Percentiles rank a stretch among this genome's conserved stretches.
phyloP scores from a whole-genome alignment of 2,329 filamentous ascomycete species.

The Pseudocercospora eumusae region DNA sequence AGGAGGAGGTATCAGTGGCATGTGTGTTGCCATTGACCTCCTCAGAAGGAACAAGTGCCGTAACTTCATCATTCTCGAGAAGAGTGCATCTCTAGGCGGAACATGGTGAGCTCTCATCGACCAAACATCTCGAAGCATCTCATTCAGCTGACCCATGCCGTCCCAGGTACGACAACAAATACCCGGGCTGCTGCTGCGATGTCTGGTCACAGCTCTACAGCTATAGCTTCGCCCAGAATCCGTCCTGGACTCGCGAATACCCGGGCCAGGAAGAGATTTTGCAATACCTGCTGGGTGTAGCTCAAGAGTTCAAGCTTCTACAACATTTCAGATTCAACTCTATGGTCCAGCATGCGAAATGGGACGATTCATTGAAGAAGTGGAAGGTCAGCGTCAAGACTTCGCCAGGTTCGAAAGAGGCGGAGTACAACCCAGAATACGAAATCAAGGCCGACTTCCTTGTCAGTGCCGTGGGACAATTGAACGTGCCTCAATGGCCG shows the following conservation, averaged over 20 bases:
- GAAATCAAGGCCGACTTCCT: conserved; percentile 59
- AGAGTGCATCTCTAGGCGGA: conserved; percentile 55
- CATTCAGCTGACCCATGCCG: not conserved
- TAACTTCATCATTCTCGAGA: conserved; percentile 61
- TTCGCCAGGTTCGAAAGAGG: conserved; percentile 54
- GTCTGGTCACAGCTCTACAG: conserved; percentile 60
- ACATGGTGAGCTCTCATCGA: conserved; percentile 46
- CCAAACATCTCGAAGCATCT: not conserved
- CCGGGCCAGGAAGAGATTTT: conserved; percentile 63
- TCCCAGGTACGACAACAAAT: conserved; percentile 53
- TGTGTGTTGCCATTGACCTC: conserved; percentile 60
- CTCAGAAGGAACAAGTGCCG: conserved; percentile 54
- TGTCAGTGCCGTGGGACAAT: conserved; percentile 61
- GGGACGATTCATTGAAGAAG: conserved; percentile 55
- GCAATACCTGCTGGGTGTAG: conserved; percentile 56
- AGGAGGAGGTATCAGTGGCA: conserved; percentile 50
- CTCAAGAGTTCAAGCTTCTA: conserved; percentile 57
- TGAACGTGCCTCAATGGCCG: conserved; percentile 57
- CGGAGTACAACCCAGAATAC: conserved; percentile 55
- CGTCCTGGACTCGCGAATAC: conserved; percentile 60
- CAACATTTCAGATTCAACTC: conserved; percentile 61
- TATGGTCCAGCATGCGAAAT: conserved; percentile 54
- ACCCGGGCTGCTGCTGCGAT: conserved; percentile 49
- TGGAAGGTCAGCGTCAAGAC: conserved; percentile 56
- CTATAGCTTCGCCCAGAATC: conserved; percentile 62